Evolutionary conservation across 2,329 filamentous ascomycete species (phyloP), one percentile per base, ranked within the genome.

Genomic region (Exophiala viscosa): DNA sequence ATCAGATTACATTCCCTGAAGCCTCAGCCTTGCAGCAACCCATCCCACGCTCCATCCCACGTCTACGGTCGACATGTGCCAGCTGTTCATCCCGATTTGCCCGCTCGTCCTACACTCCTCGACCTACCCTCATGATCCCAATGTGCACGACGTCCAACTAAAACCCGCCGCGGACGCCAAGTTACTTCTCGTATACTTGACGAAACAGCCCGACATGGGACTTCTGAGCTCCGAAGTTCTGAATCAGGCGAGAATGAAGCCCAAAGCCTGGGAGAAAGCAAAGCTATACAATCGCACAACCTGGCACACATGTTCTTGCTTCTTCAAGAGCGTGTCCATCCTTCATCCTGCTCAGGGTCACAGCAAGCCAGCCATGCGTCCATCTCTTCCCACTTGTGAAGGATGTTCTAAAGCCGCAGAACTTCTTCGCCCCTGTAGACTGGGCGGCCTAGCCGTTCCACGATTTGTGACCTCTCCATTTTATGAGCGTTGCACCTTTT

Each of bases 231-330:
- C 53, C 15, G 18, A 17, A 20, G 35, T 15, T 7, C 31, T n/a
- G 15, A 34, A 40, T 15, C 47, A 20, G 40, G 23, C 45, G 7
- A 45, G 45, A 20, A 23, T 38, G 13, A 48, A 52, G 17, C 40
- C 50, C 23, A 31, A 45, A 8, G 50, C 49, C 20, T 40, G 48
- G 14, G 52, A 52, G 34, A 38, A 39, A 10, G 32, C 39, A n/a
- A 43, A 36, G 23, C 48, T 55, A 15, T 52, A 55, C 45, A 52
- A 55, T 33, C 53, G 53, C 39, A 52, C 48, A 28, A 52, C 7
- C 14, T 55, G 53, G 53, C 53, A 55, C 33, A 55, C 53, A n/a
- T 55, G 53, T 34, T 45, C 44, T 5, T 55, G 53, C 39, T 52
- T 55, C 41, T 55, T 55, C 45, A 42, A 20, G 33, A 11, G 33